A percentile compares a stretch with the other conserved stretches of the same genome.
Conservation (phyloP, 208 protist species). For the Trichomonas gallinae region DNA sequence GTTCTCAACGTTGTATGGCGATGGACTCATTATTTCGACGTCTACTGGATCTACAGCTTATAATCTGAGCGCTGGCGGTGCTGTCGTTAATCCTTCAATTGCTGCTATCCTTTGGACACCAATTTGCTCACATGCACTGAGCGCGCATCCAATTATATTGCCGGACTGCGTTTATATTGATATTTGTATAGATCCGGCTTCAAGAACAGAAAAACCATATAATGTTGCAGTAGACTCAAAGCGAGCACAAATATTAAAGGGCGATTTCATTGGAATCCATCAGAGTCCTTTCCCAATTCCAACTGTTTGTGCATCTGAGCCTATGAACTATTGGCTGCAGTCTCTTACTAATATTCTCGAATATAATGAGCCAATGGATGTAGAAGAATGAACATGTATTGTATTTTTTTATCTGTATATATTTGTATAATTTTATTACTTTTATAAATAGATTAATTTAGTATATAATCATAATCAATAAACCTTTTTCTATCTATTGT, state of each 20-base stretch:
- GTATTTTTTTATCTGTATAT: not conserved
- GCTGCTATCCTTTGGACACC: not conserved
- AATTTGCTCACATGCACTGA: not conserved
- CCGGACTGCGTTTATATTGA: not conserved
- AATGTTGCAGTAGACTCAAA: not conserved
- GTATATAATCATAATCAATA: no score
- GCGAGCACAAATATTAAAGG: not conserved
- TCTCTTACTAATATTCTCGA: not conserved
- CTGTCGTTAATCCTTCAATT: not conserved
- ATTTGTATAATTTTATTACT: not conserved
- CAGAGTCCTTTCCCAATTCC: not conserved
- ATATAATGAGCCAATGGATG: conserved; percentile 4
- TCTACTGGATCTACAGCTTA: not conserved
- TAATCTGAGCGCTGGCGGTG: not conserved
- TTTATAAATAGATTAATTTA: no score
- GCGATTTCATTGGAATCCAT: not conserved
- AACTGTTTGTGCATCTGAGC: not conserved
- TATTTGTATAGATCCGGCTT: not conserved
- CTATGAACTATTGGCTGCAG: not conserved
- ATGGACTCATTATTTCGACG: not conserved
- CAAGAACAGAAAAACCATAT: not conserved
- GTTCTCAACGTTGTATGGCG: not conserved
- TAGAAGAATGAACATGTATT: not conserved
- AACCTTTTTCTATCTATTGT: no score
- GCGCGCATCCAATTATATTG: not conserved